Evolutionary conservation across 2,329 filamentous ascomycete species (phyloP).

Genomic region (Onygenales sp.): DNA sequence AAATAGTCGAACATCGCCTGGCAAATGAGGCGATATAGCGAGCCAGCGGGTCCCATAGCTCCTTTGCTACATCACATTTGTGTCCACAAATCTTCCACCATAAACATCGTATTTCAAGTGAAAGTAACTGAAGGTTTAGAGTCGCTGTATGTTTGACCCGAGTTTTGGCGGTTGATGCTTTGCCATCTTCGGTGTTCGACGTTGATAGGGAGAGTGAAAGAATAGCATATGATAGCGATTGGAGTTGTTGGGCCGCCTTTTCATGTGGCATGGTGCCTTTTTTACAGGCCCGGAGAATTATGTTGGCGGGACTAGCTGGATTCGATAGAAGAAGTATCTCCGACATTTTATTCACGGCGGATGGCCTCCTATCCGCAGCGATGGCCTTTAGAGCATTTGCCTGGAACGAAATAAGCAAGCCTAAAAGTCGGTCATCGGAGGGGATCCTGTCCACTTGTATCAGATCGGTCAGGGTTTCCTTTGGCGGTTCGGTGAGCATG

Average conservation of each 20-base stretch:
- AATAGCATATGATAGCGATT: conserved; percentile 33
- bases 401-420: conserved; percentile 31
- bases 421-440: conserved; percentile 18
- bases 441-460: conserved; percentile 23
- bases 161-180: conserved; percentile 5
- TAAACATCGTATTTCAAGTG: conserved; percentile 30
- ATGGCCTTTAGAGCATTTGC: conserved; percentile 31
- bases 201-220: conserved; percentile 22
- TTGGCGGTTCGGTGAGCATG: conserved; percentile 14
- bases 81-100: conserved; percentile 36
- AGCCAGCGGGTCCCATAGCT: conserved; percentile 35
- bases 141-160: conserved; percentile 20
- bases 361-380: conserved; percentile 22
- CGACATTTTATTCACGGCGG: conserved; percentile 23
- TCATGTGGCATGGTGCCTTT: conserved; percentile 25
- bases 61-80: conserved; percentile 30
- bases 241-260: conserved; percentile 35
- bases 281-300: conserved; percentile 31
- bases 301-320: conserved; percentile 27
- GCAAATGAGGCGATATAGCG: conserved; percentile 29
- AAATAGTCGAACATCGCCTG: conserved; percentile 23
- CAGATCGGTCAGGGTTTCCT: conserved; percentile 30
- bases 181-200: conserved; percentile 9
- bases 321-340: conserved; percentile 24
- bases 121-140: conserved; percentile 31